Conservation (phyloP, 176 grass and related monocot species). For the Paspalum vaginatum region DNA sequence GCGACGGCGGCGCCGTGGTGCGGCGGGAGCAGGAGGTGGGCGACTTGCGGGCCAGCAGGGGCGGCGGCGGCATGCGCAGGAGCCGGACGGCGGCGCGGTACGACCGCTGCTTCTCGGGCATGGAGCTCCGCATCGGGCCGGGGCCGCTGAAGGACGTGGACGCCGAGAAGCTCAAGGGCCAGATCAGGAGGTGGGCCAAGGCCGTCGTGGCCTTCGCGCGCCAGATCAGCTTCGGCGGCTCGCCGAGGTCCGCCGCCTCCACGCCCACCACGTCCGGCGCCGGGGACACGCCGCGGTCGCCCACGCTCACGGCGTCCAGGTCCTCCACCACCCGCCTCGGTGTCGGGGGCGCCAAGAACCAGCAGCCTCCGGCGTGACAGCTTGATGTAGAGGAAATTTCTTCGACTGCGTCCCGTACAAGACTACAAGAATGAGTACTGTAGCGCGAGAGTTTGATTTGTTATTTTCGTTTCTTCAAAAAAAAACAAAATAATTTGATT, state of each 20-base stretch:
- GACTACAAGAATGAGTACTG: neutral
- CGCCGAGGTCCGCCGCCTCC: conserved; percentile 34
- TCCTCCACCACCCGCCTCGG: conserved; percentile 15
- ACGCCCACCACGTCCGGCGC: neutral
- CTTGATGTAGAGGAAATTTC: neutral
- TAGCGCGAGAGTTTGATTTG: neutral
- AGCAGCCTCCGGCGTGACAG: conserved; percentile 11
- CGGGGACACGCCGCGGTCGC: conserved; percentile 7
- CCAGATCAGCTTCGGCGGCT: conserved; percentile 71
- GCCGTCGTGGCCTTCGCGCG: conserved; percentile 68
- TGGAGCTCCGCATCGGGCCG: conserved; percentile 55
- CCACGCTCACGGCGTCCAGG: conserved; percentile 7
- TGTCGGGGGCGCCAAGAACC: neutral
- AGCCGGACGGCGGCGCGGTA: conserved; percentile 32
- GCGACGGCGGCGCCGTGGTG: neutral
- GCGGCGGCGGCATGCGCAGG: neutral
- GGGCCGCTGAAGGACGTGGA: conserved; percentile 66
- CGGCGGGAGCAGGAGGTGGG: neutral
- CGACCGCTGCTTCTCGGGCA: conserved; percentile 58
- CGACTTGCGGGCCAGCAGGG: neutral
- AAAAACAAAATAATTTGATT: neutral
- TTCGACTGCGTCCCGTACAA: neutral
- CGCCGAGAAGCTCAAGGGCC: conserved; percentile 62
- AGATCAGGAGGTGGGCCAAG: conserved; percentile 72
- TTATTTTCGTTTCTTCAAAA: neutral